Base-by-base conservation (phyloP, 495 filamentous ascomycete species). In the Penicillium diatomitis region DNA sequence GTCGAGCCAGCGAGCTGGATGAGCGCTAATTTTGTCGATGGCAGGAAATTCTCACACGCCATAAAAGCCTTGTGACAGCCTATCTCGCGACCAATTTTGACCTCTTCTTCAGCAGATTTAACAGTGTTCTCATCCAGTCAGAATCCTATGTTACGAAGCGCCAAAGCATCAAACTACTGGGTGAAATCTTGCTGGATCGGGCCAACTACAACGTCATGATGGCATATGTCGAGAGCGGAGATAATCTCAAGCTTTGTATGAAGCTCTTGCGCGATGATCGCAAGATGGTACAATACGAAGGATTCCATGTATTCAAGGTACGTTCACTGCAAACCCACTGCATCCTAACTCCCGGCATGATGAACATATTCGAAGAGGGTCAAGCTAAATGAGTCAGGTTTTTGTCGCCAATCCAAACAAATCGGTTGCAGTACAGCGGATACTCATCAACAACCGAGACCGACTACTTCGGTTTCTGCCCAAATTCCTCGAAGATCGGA, bases 151-250 rank as follows among this genome's bases (percentile, higher is more conserved):
- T 99, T 38, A 97, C 94, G 35, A 97, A 99, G 69, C 81, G 94
- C 43, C 94, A 99, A 69, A 96, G 90, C 28, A 96, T 97, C 66
- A 97, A 97, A 66, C 73, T 99, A 29, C 80, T 99, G 2, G 94
- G 94, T 9, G 94, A 97, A 69, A 86, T 99, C 45, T 68, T 99
- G 41, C 76, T 99, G 28, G 94, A 97, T 62, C 81, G 94, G 32
- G 86, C 90, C 48, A 96, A 97, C 67, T 99, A 97, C 76, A 87
- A 82, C 63, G 86, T 97, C 60, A 99, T 99, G 94, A 95, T 90
- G 48, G 78, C 80, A 37, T 99, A 99, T 68, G 92, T 99, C 41
- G 89, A 96, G 63, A 82, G 86, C 37, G 89, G 89, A 35, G 90
- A 96, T 57, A 88, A 97, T 61, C 77, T 99, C 52, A 99, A 99